Percentiles rank a stretch among this genome's conserved stretches.
Conservation (phyloP, 2,329 filamentous ascomycete species). For the Cercospora beticola region DNA sequence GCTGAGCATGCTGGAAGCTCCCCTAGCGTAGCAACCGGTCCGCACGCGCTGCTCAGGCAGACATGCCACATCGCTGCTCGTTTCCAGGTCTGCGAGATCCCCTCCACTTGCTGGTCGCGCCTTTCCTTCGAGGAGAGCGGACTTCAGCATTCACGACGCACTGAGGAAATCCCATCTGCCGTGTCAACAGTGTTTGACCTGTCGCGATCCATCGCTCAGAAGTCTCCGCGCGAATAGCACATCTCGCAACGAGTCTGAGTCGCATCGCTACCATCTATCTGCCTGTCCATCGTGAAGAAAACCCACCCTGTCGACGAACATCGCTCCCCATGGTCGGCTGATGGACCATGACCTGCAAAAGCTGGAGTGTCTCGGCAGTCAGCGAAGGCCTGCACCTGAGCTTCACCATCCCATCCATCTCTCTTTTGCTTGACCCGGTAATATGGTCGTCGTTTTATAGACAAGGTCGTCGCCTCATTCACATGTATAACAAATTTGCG, state of each 20-base stretch:
- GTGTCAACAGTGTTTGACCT: background rate
- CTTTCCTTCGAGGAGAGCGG: background rate
- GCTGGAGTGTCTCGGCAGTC: conserved; percentile 12
- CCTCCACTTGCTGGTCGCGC: background rate
- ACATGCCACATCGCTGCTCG: conserved; percentile 11
- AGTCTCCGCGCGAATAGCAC: background rate
- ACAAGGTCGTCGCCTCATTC: background rate
- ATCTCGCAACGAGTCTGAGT: background rate
- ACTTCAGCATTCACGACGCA: background rate
- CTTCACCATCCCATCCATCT: background rate
- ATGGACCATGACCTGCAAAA: conserved; percentile 12
- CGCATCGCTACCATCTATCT: background rate
- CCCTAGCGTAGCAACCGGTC: conserved; percentile 3
- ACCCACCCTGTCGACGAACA: conserved; percentile 6
- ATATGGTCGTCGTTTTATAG: conserved; percentile 3
- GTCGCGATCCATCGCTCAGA: background rate
- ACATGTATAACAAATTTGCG: background rate
- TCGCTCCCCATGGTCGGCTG: conserved; percentile 6
- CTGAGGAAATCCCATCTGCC: background rate
- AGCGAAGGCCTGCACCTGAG: conserved; percentile 10
- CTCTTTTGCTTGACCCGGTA: background rate
- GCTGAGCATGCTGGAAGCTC: background rate
- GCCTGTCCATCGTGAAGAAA: background rate
- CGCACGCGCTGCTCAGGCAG: conserved; percentile 7
- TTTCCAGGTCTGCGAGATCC: conserved; percentile 10